These are phyloP conservation scores for Psidium friedrichsthalianum DNA, from an alignment of 345 rosid genomes.

Conservation along the genomic window DNA sequence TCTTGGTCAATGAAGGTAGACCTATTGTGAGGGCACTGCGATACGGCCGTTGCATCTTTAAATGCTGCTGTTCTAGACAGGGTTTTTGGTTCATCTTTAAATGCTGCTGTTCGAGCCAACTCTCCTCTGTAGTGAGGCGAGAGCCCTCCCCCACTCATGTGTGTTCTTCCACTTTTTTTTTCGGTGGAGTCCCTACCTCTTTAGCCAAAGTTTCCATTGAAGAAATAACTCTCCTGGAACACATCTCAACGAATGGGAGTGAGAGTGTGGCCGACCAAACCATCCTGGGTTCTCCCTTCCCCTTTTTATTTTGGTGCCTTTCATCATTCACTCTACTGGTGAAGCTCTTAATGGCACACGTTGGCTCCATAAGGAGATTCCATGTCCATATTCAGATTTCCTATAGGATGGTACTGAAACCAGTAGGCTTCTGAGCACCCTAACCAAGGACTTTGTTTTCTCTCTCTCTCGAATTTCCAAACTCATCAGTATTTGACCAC, in stretches of 20 bases:
- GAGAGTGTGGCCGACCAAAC: too few species aligned
- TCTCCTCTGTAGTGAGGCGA: constrained; percentile 4
- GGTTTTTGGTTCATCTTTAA: constrained; percentile 14
- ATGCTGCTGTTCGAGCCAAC: constrained; percentile 7
- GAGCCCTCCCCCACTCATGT: too few species aligned
- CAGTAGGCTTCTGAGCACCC: constrained; percentile 26
- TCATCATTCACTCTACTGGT: too few species aligned
- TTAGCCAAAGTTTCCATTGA: too few species aligned
- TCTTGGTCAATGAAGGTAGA: constrained; percentile 12
- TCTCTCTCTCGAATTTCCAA: constrained; percentile 22
- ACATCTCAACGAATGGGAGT: too few species aligned
- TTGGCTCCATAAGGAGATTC: constrained; percentile 31
- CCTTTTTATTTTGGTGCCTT: too few species aligned
- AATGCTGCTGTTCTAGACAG: constrained; percentile 20
- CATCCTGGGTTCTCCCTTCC: too few species aligned
- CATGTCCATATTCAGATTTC: constrained; percentile 44
- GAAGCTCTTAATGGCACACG: too few species aligned
- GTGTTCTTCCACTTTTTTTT: too few species aligned
- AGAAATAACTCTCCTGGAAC: too few species aligned
- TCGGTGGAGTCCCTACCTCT: too few species aligned
- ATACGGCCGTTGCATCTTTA: constrained; percentile 11
- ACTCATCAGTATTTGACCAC: constrained; percentile 34
- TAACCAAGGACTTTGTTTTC: constrained; percentile 36
- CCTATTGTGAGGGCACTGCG: neutral
- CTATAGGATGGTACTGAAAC: constrained; percentile 92